Evolutionary conservation across 306 rosid species (phyloP).

Genomic region (Lupinus albus): DNA sequence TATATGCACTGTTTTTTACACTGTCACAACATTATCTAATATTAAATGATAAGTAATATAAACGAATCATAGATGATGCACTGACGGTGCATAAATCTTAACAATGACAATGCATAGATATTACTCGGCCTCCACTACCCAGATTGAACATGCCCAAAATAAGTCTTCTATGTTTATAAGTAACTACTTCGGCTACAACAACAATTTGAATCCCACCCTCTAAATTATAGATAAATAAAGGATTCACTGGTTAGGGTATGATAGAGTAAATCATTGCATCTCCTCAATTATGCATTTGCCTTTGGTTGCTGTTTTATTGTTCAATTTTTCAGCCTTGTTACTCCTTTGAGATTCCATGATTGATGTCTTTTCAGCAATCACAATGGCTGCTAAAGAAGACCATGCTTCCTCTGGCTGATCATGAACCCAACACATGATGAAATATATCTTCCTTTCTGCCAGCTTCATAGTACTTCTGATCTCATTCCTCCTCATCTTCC

Average conservation of each 20-base stretch:
- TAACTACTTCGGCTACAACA: too few species aligned
- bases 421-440: conserved; percentile 87
- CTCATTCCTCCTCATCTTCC: conserved; percentile 49
- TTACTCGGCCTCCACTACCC: too few species aligned
- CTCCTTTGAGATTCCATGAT: conserved; percentile 50
- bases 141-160: too few species aligned
- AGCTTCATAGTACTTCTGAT: conserved; percentile 60
- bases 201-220: not conserved
- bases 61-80: too few species aligned
- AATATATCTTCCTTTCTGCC: conserved; percentile 74
- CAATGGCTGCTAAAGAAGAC: conserved; percentile 70
- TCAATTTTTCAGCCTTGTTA: conserved; percentile 48
- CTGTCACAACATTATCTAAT: too few species aligned
- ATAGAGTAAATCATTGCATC: conserved; percentile 41
- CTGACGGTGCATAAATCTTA: too few species aligned
- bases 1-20: too few species aligned
- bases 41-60: too few species aligned
- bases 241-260: not conserved
- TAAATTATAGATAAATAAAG: not conserved
- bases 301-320: conserved; percentile 43
- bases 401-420: conserved; percentile 80
- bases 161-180: too few species aligned
- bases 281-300: conserved; percentile 71
- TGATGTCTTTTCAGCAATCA: conserved; percentile 62
- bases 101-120: too few species aligned